Percentiles rank a stretch among this genome's conserved stretches.
These are phyloP conservation scores for Alternaria atra DNA, from an alignment of 2,329 filamentous ascomycete species.

Conservation along the genomic window DNA sequence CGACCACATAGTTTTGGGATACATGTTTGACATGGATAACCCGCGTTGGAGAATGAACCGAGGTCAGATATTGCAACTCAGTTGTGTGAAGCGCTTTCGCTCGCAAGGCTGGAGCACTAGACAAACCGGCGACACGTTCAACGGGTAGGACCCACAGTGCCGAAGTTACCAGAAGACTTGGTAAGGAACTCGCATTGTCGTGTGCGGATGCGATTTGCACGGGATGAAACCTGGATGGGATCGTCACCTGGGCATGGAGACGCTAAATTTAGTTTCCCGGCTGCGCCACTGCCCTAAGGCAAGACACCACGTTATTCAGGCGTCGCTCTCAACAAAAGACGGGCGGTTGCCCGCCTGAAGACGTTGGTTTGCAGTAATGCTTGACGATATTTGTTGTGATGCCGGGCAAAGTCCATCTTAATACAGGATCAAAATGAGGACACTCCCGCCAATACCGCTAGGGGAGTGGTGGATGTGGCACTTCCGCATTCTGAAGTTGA, in stretches of 20 bases:
- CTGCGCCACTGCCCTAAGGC: conserved; percentile 21
- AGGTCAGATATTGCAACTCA: too few species aligned
- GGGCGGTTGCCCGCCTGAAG: background rate
- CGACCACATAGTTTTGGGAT: too few species aligned
- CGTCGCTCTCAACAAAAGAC: conserved; percentile 9
- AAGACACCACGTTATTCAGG: conserved; percentile 6
- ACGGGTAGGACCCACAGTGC: background rate
- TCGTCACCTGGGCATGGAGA: conserved; percentile 3
- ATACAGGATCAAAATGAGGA: background rate
- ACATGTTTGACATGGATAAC: too few species aligned
- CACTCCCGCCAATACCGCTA: background rate
- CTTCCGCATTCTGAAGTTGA: conserved; percentile 11
- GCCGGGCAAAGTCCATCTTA: conserved; percentile 4
- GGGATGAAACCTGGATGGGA: conserved; percentile 15
- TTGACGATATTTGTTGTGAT: background rate
- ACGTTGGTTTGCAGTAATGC: background rate
- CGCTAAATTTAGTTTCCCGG: conserved; percentile 18
- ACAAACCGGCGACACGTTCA: too few species aligned
- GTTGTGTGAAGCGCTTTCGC: too few species aligned
- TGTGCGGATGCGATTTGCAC: background rate
- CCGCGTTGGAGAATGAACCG: too few species aligned
- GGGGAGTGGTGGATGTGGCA: conserved; percentile 4
- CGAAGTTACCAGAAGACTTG: background rate
- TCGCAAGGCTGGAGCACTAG: too few species aligned
- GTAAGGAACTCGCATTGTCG: background rate